Conservation (phyloP, 2,329 filamentous ascomycete species). For the Ophiocordyceps australis region DNA sequence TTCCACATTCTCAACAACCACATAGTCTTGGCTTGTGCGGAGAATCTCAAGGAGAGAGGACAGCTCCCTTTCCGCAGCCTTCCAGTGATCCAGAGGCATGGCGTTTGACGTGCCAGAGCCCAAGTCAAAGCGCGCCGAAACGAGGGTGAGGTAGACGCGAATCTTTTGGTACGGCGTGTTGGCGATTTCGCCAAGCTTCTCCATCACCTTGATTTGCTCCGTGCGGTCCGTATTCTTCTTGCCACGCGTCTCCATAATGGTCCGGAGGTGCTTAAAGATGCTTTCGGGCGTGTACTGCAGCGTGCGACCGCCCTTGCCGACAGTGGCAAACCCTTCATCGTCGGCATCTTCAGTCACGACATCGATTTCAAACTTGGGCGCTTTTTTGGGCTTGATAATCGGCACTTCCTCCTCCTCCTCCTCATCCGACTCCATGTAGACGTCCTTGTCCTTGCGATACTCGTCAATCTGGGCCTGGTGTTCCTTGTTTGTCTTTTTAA, state of each 20-base stretch:
- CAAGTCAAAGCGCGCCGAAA: slow-evolving; percentile 89
- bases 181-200: slow-evolving; percentile 83
- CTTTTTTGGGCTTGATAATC: slow-evolving; percentile 26
- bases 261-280: slow-evolving; percentile 90
- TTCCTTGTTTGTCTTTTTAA: slow-evolving; percentile 98
- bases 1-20: slow-evolving; percentile 82
- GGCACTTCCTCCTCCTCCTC: slow-evolving; percentile 55
- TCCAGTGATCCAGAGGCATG: slow-evolving; percentile 96
- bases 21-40: slow-evolving; percentile 59
- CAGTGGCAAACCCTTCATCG: slow-evolving; percentile 75
- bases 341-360: slow-evolving; percentile 38
- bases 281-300: slow-evolving; percentile 91
- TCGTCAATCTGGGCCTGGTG: slow-evolving; percentile 74
- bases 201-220: slow-evolving; percentile 95
- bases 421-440: slow-evolving; percentile 71
- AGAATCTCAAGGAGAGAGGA: slow-evolving; percentile 59
- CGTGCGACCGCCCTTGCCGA: slow-evolving; percentile 76
- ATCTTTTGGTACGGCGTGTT: slow-evolving; percentile 86
- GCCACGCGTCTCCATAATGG: slow-evolving; percentile 86
- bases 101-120: slow-evolving; percentile 58
- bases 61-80: slow-evolving; percentile 78
- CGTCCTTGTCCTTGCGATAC: slow-evolving; percentile 72
- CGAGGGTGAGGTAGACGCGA: slow-evolving; percentile 74
- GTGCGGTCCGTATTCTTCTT: slow-evolving; percentile 96
- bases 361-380: slow-evolving; percentile 21